A percentile compares a stretch with the other conserved stretches of the same genome.
phyloP scores from a whole-genome alignment of 805 yeast genomes.

The Candida nanaspora region DNA sequence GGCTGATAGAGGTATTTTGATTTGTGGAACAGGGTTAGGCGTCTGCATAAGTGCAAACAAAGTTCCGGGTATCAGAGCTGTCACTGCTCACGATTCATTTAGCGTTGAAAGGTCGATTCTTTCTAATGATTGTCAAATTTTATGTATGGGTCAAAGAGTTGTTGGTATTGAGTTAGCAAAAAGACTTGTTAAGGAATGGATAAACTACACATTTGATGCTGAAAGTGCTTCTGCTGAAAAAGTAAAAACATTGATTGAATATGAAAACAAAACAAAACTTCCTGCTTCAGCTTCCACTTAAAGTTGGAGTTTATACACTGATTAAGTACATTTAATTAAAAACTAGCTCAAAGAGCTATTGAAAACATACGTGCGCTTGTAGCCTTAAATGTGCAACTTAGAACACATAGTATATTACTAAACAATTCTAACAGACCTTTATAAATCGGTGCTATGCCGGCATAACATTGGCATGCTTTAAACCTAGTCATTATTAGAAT shows the following conservation, averaged over 20 bases:
- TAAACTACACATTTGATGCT: slow-evolving; percentile 33
- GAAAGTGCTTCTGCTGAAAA: slow-evolving; percentile 34
- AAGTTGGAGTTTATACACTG: too few relatives aligned
- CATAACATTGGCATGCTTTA: too few relatives aligned
- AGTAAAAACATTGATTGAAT: slow-evolving; percentile 18
- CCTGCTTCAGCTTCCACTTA: background rate
- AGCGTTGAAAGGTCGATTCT: slow-evolving; percentile 38
- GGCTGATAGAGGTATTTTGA: slow-evolving; percentile 37
- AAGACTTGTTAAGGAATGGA: slow-evolving; percentile 37
- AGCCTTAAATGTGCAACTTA: too few relatives aligned
- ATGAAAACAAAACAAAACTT: slow-evolving; percentile 8
- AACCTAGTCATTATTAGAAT: too few relatives aligned
- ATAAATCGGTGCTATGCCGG: too few relatives aligned
- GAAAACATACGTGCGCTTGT: too few relatives aligned
- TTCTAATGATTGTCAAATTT: slow-evolving; percentile 35
- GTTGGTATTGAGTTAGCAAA: slow-evolving; percentile 36
- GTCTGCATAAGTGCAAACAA: slow-evolving; percentile 43
- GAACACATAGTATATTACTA: too few relatives aligned
- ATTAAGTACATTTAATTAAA: too few relatives aligned
- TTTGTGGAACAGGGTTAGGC: slow-evolving; percentile 44
- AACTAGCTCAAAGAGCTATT: too few relatives aligned
- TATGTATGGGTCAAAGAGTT: slow-evolving; percentile 43
- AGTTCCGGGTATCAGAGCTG: slow-evolving; percentile 39
- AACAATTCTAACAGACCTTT: too few relatives aligned
- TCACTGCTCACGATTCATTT: slow-evolving; percentile 41